Evolutionary conservation across 257 asterid species (phyloP), one percentile per base, ranked within the genome.

Genomic region (Salvia miltiorrhiza): DNA sequence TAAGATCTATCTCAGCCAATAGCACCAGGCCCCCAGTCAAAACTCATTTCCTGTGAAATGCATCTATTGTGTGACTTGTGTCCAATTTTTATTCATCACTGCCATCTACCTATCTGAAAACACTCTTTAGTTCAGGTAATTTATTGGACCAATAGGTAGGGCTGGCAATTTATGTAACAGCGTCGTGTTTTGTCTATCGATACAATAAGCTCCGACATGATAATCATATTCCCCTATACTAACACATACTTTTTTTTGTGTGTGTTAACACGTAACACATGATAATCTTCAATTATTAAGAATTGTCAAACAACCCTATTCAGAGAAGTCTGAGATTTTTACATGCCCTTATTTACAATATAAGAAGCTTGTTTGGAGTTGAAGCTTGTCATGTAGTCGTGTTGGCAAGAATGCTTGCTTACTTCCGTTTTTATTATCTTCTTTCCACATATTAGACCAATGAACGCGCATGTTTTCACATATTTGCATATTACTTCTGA

Each of bases 321-420:
- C 4, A 23, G 43, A 39, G 66, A 43, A 50, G 45, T 4, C 17
- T 16, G 12, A 28, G 39, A 26, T 40, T 58, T 11, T 61, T 57
- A 7, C 69, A 8, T 8, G 30, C 33, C 30, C 53, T 6, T 75
- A 55, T 30, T 57, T 60, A 14, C 69, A 20, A 21, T 62, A 8
- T 6, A 4, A 32, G 60, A 59, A 47, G 35, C 24, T 52, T 37
- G 50, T 11, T 59, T 74, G 60, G 58, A 52, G 35, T 74, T 48
- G 20, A 23, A 71, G 32, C 44, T 47, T 58, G 26, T 53, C 47
- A 10, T 40, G 20, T 16, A 19, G 37, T 50, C 58, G 12, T 41
- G 24, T 14, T 32, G 30, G 71, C 59, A 20, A 40, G 37, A 62
- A 23, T 54, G 48, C 35, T 44, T 43, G 21, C 49, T 32, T 56